A percentile compares a stretch with the other conserved stretches of the same genome.
These are phyloP conservation scores for Pichia sp. DNA, from an alignment of 1,139 yeast species.

Conservation along the genomic window DNA sequence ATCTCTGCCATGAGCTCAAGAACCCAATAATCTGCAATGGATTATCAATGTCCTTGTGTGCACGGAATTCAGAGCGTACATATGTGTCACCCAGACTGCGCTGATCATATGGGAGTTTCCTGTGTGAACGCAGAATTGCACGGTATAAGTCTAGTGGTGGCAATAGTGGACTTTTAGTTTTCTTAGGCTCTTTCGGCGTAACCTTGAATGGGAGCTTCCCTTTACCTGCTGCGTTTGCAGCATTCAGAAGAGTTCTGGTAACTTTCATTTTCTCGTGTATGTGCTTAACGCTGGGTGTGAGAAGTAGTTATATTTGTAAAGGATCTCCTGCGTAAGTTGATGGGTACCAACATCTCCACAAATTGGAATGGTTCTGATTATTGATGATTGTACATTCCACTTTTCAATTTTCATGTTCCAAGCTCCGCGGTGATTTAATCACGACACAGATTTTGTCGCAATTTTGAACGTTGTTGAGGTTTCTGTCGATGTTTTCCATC, in stretches of 20 bases:
- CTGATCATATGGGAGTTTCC: slow-evolving; percentile 56
- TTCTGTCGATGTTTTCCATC: too few species aligned
- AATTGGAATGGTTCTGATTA: too few species aligned
- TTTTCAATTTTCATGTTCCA: too few species aligned
- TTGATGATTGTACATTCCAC: too few species aligned
- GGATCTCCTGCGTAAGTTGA: too few species aligned
- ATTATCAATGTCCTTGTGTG: slow-evolving; percentile 77
- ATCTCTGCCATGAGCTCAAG: slow-evolving; percentile 91
- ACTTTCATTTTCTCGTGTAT: slow-evolving; percentile 38
- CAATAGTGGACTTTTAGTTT: slow-evolving; percentile 51
- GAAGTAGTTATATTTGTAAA: too few species aligned
- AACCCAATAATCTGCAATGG: slow-evolving; percentile 94
- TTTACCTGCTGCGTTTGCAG: too few species aligned
- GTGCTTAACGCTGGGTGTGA: too few species aligned
- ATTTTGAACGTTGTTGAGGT: too few species aligned
- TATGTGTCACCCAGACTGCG: slow-evolving; percentile 82
- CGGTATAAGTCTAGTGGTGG: slow-evolving; percentile 80
- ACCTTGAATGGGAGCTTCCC: slow-evolving; percentile 29
- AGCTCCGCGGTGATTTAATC: too few species aligned
- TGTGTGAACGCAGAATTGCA: slow-evolving; percentile 74
- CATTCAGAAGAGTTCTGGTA: slow-evolving; percentile 30
- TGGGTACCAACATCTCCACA: too few species aligned
- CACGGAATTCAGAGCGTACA: slow-evolving; percentile 81
- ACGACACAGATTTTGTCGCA: too few species aligned
- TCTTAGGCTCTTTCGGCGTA: slow-evolving; percentile 44